Percentiles rank a stretch among this genome's conserved stretches.
phyloP scores from a whole-genome alignment of 2,329 filamentous ascomycete genomes.

The Penicillium sumatraense region DNA sequence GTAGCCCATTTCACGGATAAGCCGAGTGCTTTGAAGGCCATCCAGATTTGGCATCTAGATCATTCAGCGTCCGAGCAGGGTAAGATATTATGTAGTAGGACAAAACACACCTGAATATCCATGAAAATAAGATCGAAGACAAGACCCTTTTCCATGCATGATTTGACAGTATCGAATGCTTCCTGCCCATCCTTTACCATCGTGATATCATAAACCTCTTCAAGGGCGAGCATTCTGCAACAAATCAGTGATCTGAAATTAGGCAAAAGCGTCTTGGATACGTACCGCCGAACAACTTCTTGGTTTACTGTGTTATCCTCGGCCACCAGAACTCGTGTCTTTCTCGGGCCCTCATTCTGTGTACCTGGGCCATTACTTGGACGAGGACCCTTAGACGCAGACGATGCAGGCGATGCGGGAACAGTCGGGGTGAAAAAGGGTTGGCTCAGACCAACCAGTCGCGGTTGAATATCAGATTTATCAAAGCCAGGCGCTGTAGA shows the following conservation, averaged over 20 bases:
- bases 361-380: slow-evolving; percentile 56
- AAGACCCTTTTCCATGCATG: slow-evolving; percentile 73
- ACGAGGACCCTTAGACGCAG: slow-evolving; percentile 34
- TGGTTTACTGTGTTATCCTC: slow-evolving; percentile 74
- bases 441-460: slow-evolving; percentile 79
- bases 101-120: slow-evolving; percentile 67
- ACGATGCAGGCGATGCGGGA: slow-evolving; percentile 34
- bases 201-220: slow-evolving; percentile 70
- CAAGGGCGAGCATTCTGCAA: slow-evolving; percentile 60
- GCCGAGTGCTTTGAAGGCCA: slow-evolving; percentile 80
- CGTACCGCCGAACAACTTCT: slow-evolving; percentile 55
- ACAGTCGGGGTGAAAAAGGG: slow-evolving; percentile 67
- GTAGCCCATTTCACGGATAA: slow-evolving; percentile 87
- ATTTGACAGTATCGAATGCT: slow-evolving; percentile 83
- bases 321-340: slow-evolving; percentile 78
- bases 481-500: slow-evolving; percentile 51
- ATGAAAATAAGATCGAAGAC: slow-evolving; percentile 91
- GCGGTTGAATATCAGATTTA: slow-evolving; percentile 68
- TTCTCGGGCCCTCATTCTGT: slow-evolving; percentile 62
- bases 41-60: slow-evolving; percentile 87
- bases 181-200: slow-evolving; percentile 87
- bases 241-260: neutral
- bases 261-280: neutral
- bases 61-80: neutral
- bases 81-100: neutral